phyloP scores from a whole-genome alignment of 148 eudicot genomes.

The Polygonum aviculare region DNA sequence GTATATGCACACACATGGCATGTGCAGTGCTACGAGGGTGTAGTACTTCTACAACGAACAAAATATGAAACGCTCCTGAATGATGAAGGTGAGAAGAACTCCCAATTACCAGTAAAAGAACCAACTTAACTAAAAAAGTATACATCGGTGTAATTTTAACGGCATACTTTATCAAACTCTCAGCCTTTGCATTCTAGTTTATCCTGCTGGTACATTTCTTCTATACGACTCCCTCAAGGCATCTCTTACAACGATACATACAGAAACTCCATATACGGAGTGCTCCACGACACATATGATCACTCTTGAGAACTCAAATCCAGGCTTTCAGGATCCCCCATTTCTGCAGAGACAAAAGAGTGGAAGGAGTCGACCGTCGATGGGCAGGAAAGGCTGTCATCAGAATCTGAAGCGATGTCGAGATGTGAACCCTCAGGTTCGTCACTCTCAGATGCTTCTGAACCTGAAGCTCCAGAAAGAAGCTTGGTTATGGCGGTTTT shows the following conservation, averaged over 20 bases:
- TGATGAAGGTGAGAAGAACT: background rate
- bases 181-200: background rate
- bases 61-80: too few species aligned
- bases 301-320: conserved; percentile 5
- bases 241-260: background rate
- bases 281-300: background rate
- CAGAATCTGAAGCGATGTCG: conserved; percentile 57
- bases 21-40: too few species aligned
- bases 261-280: background rate
- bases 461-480: conserved; percentile 57
- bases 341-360: conserved; percentile 90
- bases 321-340: conserved; percentile 63
- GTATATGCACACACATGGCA: too few species aligned
- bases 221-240: background rate
- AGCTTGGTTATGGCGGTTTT: conserved; percentile 72
- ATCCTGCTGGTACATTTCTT: background rate
- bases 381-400: conserved; percentile 63
- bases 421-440: conserved; percentile 41
- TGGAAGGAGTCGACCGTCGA: conserved; percentile 55
- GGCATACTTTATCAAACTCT: background rate
- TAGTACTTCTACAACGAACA: too few species aligned
- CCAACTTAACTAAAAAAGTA: background rate
- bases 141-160: background rate
- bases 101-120: background rate
- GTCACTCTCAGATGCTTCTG: conserved; percentile 73